A percentile compares a stretch with the other conserved stretches of the same genome.
Conservation (phyloP, 441 rosid genomes). For the Arabidopsis hybrid region DNA sequence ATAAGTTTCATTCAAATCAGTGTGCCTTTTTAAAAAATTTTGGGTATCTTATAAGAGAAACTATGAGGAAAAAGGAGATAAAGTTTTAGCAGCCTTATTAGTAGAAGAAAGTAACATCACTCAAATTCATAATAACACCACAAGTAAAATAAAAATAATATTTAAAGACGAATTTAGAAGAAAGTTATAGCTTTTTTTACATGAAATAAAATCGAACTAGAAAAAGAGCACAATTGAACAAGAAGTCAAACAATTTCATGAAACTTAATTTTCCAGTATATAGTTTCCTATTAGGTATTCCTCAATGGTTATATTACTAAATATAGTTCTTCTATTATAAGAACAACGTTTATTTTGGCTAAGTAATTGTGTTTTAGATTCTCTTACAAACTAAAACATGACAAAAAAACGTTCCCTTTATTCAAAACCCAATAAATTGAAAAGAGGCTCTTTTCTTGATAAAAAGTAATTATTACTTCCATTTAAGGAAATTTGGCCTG, state of each 20-base stretch:
- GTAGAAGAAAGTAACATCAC: constrained; percentile 17
- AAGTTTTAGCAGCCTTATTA: constrained; percentile 54
- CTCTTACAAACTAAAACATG: constrained; percentile 38
- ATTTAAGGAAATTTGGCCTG: constrained; percentile 40
- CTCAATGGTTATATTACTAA: constrained; percentile 14
- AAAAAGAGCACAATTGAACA: neutral
- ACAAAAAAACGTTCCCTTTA: constrained; percentile 31
- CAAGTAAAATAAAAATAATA: neutral
- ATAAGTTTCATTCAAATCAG: constrained; percentile 52
- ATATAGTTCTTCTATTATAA: constrained; percentile 6
- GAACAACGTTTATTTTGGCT: constrained; percentile 19
- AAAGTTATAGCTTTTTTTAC: neutral
- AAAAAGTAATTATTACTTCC: constrained; percentile 34
- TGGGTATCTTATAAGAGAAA: constrained; percentile 68
- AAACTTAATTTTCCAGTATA: constrained; percentile 1
- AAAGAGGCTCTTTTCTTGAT: neutral
- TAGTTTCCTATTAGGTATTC: neutral
- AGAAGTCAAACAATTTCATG: neutral
- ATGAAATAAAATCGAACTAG: neutral
- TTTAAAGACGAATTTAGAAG: neutral
- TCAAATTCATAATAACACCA: constrained; percentile 28
- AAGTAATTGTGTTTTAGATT: constrained; percentile 34
- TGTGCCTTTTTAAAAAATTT: constrained; percentile 58
- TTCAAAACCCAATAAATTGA: constrained; percentile 13
- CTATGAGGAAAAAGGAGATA: constrained; percentile 51